Conservation (phyloP, 345 rosid species). For the Syzygium oleosum region DNA sequence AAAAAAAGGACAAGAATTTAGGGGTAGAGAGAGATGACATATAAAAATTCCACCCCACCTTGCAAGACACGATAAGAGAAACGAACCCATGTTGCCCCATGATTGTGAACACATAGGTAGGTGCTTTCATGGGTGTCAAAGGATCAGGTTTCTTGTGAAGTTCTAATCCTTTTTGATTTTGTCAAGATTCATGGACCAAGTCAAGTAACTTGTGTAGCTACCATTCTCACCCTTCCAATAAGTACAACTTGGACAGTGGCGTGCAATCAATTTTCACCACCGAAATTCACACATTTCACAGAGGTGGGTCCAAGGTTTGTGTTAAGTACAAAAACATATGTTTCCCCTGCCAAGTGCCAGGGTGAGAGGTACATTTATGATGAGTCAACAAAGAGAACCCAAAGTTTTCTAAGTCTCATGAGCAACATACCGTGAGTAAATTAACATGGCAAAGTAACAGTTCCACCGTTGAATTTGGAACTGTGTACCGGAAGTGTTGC, state of each 20-base stretch:
- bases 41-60: conserved; percentile 2
- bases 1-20: background rate
- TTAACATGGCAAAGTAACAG: background rate
- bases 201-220: background rate
- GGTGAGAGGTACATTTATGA: background rate
- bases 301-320: background rate
- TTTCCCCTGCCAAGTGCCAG: background rate
- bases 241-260: background rate
- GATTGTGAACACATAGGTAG: background rate
- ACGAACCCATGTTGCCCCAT: background rate
- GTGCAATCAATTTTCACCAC: background rate
- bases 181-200: background rate
- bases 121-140: background rate
- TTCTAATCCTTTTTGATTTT: background rate
- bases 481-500: background rate
- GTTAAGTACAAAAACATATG: background rate
- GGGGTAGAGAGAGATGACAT: background rate
- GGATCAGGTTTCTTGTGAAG: background rate
- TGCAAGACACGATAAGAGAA: conserved; percentile 20
- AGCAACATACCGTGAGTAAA: background rate
- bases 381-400: background rate
- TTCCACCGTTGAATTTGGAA: background rate
- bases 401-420: background rate
- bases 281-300: background rate
- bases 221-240: background rate